phyloP scores from a whole-genome alignment of 306 rosid species.

The barrel medic (Medicago truncatula) region DNA sequence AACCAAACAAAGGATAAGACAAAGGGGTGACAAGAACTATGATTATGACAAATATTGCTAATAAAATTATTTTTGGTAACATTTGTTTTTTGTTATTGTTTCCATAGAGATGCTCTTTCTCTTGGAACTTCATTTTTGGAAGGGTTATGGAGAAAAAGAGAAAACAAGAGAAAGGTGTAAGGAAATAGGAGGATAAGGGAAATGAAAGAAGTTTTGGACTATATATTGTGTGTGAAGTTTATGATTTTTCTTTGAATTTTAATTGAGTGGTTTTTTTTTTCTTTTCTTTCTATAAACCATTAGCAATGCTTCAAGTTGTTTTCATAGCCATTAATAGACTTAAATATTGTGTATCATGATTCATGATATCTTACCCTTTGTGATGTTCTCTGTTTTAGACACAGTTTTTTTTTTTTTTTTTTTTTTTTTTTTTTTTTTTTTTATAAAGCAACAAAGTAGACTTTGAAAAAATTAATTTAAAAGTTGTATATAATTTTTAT shows the following conservation, averaged over 20 bases:
- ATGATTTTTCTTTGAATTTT: background rate
- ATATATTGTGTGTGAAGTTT: background rate
- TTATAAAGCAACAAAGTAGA: too few relatives aligned
- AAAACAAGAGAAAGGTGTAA: slow-evolving; percentile 18
- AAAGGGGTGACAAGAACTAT: slow-evolving; percentile 56
- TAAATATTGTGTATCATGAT: too few relatives aligned
- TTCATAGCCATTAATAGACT: too few relatives aligned
- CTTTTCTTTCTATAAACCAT: background rate
- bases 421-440: too few relatives aligned
- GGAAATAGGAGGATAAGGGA: background rate
- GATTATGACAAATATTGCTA: slow-evolving; percentile 48
- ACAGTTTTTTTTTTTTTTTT: too few relatives aligned
- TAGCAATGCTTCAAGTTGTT: background rate
- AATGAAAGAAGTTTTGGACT: slow-evolving; percentile 11
- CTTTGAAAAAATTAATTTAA: too few relatives aligned
- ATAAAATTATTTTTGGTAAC: slow-evolving; percentile 48
- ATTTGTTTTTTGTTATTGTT: slow-evolving; percentile 45
- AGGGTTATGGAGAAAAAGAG: slow-evolving; percentile 30
- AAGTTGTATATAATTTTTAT: too few relatives aligned
- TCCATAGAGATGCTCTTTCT: slow-evolving; percentile 47
- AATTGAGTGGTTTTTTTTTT: background rate
- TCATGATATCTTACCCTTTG: too few relatives aligned
- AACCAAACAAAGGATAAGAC: slow-evolving; percentile 50
- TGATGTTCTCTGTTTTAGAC: too few relatives aligned
- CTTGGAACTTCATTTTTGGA: slow-evolving; percentile 60